Base-by-base conservation (phyloP, 192 early-diverging fungal genomes). In the Coemansia sp. region DNA sequence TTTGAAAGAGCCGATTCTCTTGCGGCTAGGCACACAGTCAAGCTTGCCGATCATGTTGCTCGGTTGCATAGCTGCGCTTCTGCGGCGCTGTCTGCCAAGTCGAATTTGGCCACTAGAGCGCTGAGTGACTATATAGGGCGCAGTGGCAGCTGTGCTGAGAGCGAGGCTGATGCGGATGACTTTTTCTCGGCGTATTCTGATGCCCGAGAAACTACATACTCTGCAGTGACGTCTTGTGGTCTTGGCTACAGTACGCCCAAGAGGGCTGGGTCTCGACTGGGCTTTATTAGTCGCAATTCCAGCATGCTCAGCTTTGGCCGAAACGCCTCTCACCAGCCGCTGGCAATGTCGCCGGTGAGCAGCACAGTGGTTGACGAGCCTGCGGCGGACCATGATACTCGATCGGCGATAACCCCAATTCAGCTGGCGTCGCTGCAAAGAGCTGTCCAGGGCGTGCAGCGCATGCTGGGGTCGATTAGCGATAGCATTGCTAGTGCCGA, bases 381-480 rank as follows among this genome's bases (percentile, higher is more conserved):
- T 2, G 54, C 42, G 3, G 24, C n/a, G 40, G 4, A 34, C 57
- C 57, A 60, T 33, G 29, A 60, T n/a, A 29, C 57, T 18, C 57
- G 57, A 13, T 60, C 57, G 1, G 20, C 42, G 3, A 65, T 72
- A 61, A 78, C 73, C 34, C 64, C 73, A 11, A 67, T 83, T 22
- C 80, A 83, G 65, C 73, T 83, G 59, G 80, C 80, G 27, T 83
- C 80, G 43, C 67, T 83, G 44, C 80, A 83, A 61, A 70, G 80
- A 6, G 80, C 80, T 1, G 76, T 83, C 44, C 81, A 73, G 64
- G 55, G 81, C 36, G 81, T 83, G 42, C 81, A 83, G 73, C 62
- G 68, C 36, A 83, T 83, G 81, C 68, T 83, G 40, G 70, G 76
- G 15, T 73, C 76, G 18, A 74, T 83, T 69, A 73, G 70, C 68